These are phyloP conservation scores for Candida jianshihensis DNA, from an alignment of 805 yeast genomes.

Conservation along the genomic window DNA sequence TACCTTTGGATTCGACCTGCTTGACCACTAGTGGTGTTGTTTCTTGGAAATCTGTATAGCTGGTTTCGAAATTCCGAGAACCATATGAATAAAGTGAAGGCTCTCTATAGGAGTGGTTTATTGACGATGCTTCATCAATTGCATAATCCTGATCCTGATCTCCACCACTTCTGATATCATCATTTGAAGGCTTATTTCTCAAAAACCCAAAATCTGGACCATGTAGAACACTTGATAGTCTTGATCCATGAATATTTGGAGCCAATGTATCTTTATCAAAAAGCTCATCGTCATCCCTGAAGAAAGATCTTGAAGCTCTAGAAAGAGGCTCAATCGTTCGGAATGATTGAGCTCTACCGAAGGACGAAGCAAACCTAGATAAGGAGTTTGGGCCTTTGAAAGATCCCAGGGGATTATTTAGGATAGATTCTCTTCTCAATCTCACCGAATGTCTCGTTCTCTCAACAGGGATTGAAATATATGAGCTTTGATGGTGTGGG, in stretches of 20 bases:
- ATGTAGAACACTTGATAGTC: constrained; percentile 49
- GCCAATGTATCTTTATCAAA: constrained; percentile 64
- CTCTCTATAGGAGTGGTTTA: constrained; percentile 22
- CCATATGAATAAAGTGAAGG: constrained; percentile 26
- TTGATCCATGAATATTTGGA: constrained; percentile 57
- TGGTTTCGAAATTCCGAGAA: constrained; percentile 27
- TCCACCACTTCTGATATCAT: constrained; percentile 5
- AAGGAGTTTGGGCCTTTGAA: constrained; percentile 62
- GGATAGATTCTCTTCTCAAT: constrained; percentile 30
- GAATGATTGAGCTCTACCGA: constrained; percentile 71
- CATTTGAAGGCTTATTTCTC: constrained; percentile 15
- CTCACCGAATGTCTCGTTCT: constrained; percentile 16
- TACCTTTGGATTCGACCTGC: constrained; percentile 69
- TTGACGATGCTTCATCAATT: constrained; percentile 33
- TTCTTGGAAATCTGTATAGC: constrained; percentile 40
- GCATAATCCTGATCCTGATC: constrained; percentile 4
- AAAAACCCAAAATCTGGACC: constrained; percentile 27
- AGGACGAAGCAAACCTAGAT: constrained; percentile 74
- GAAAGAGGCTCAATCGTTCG: constrained; percentile 42
- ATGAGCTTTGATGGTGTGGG: constrained; percentile 2
- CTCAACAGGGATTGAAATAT: constrained; percentile 16
- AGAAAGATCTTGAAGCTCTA: constrained; percentile 49
- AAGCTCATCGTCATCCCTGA: constrained; percentile 54
- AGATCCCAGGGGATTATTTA: constrained; percentile 47
- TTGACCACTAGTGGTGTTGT: constrained; percentile 48